These are phyloP conservation scores for Tetrapisispora taiwanensis DNA, from an alignment of 805 yeast genomes.

Conservation along the genomic window DNA sequence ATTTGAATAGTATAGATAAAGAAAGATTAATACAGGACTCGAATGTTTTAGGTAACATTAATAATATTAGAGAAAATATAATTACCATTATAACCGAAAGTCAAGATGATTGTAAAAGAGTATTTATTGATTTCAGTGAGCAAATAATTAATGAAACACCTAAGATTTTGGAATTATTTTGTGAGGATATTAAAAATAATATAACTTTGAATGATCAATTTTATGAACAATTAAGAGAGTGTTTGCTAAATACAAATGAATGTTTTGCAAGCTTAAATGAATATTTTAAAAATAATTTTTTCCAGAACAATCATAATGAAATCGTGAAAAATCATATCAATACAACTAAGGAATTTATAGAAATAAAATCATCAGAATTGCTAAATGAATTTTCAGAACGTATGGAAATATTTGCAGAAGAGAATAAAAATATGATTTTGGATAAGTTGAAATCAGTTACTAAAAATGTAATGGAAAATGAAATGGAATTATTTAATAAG, in stretches of 20 bases:
- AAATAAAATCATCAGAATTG: slow-evolving; percentile 15
- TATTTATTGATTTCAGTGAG: slow-evolving; percentile 18
- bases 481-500: slow-evolving; percentile 23
- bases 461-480: slow-evolving; percentile 22
- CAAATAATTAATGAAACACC: slow-evolving; percentile 19
- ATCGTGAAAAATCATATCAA: slow-evolving; percentile 19
- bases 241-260: slow-evolving; percentile 25
- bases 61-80: slow-evolving; percentile 14
- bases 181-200: slow-evolving; percentile 13
- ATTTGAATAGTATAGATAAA: slow-evolving; percentile 8
- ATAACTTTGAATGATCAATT: slow-evolving; percentile 12
- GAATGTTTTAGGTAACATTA: slow-evolving; percentile 13
- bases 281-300: slow-evolving; percentile 23
- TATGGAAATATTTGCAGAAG: slow-evolving; percentile 16
- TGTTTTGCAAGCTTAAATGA: slow-evolving; percentile 25
- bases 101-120: slow-evolving; percentile 13
- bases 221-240: slow-evolving; percentile 15
- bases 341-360: slow-evolving; percentile 17
- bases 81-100: slow-evolving; percentile 9
- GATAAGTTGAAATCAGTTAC: slow-evolving; percentile 22
- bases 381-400: slow-evolving; percentile 14
- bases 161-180: slow-evolving; percentile 11
- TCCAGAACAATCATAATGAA: slow-evolving; percentile 22
- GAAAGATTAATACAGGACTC: slow-evolving; percentile 4
- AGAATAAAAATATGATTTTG: slow-evolving; percentile 18